Evolutionary conservation across 2,329 filamentous ascomycete genomes (phyloP).

Genomic region (Nemania sp.): DNA sequence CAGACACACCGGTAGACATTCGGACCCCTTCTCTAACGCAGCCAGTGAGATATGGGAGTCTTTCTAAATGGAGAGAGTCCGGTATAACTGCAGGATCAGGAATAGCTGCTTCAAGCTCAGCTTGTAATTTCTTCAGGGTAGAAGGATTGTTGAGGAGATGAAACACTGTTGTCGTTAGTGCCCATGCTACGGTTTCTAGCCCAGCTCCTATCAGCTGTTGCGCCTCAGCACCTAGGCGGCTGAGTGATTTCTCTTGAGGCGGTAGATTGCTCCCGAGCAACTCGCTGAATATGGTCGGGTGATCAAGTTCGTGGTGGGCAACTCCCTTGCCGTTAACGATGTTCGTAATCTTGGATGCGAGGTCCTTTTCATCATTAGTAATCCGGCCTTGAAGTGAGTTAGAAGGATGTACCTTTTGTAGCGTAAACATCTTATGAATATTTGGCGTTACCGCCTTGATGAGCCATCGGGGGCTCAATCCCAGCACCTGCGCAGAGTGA

Average conservation of each 20-base stretch:
- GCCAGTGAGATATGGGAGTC: constrained; percentile 25
- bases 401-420: constrained; percentile 19
- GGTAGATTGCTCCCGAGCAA: constrained; percentile 25
- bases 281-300: constrained; percentile 28
- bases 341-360: constrained; percentile 13
- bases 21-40: constrained; percentile 26
- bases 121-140: constrained; percentile 19
- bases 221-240: constrained; percentile 22
- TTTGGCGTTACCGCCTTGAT: constrained; percentile 24
- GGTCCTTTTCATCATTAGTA: constrained; percentile 14
- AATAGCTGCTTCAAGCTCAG: constrained; percentile 22
- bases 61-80: constrained; percentile 21
- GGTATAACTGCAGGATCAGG: constrained; percentile 19
- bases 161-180: constrained; percentile 26
- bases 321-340: constrained; percentile 16
- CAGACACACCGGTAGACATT: constrained; percentile 26
- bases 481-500: constrained; percentile 11
- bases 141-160: constrained; percentile 23
- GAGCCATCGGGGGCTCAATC: constrained; percentile 13
- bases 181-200: constrained; percentile 28
- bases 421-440: constrained; percentile 25
- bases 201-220: constrained; percentile 27
- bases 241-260: constrained; percentile 17
- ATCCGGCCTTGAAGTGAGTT: background rate
- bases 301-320: constrained; percentile 1